These are phyloP conservation scores for Calocybe indica DNA, from an alignment of 768 basidiomycete species.

Conservation along the genomic window DNA sequence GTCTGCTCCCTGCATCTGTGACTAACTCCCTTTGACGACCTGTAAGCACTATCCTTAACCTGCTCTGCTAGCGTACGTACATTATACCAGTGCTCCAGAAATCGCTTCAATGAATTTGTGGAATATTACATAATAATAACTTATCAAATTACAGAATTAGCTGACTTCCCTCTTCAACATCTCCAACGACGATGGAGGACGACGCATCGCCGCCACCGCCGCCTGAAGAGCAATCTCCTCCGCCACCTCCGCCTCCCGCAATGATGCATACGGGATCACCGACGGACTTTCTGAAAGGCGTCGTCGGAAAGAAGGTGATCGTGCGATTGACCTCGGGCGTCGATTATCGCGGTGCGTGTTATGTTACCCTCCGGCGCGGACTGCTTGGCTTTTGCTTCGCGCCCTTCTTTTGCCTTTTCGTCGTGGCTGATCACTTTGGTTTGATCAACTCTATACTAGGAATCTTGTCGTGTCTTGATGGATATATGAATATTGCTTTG, in stretches of 20 bases:
- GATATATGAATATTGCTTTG: slow-evolving; percentile 98
- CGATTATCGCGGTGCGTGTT: slow-evolving; percentile 76
- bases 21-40: no score
- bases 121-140: no score
- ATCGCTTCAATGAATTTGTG: no score
- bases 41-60: no score
- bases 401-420: no score
- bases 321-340: slow-evolving; percentile 90
- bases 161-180: no score
- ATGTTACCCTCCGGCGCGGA: not conserved
- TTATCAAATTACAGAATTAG: no score
- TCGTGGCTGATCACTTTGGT: no score
- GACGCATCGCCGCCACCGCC: slow-evolving; percentile 21
- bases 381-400: no score
- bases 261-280: slow-evolving; percentile 65
- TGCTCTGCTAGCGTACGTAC: no score
- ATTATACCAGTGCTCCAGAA: no score
- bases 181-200: slow-evolving; percentile 66
- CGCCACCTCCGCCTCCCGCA: slow-evolving; percentile 46
- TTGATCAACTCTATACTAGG: slow-evolving; percentile 38
- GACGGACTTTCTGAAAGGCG: slow-evolving; percentile 89
- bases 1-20: no score
- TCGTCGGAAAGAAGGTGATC: slow-evolving; percentile 93
- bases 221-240: slow-evolving; percentile 30
- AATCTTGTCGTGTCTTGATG: slow-evolving; percentile 90